These are phyloP conservation scores for Ceratocystis papillata DNA, from an alignment of 2,329 filamentous ascomycete species.

Conservation along the genomic window DNA sequence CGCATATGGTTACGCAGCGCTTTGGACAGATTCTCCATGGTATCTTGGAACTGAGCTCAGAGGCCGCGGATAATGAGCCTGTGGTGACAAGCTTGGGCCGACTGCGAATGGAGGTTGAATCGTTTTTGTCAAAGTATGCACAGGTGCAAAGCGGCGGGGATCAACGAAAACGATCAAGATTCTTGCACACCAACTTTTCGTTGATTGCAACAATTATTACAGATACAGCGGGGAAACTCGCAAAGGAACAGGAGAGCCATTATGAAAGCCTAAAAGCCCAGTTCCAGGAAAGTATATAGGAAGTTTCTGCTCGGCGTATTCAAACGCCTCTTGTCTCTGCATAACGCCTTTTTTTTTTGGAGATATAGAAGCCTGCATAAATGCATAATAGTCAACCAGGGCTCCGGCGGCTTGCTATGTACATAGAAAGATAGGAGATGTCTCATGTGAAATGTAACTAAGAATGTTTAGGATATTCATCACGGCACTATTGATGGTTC, in stretches of 20 bases:
- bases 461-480: not conserved
- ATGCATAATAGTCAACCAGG: constrained; percentile 6
- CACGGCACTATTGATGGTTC: not conserved
- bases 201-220: constrained; percentile 87
- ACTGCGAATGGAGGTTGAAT: constrained; percentile 70
- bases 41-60: constrained; percentile 70
- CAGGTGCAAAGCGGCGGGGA: constrained; percentile 56
- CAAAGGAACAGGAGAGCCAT: constrained; percentile 61
- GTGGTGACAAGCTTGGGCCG: constrained; percentile 70
- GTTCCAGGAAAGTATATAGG: constrained; percentile 39
- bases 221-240: constrained; percentile 61
- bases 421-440: not conserved
- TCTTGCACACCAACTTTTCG: constrained; percentile 93
- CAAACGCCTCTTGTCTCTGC: not conserved
- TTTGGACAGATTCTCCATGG: constrained; percentile 88
- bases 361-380: not conserved
- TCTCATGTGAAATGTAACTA: not conserved
- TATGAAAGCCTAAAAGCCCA: constrained; percentile 57
- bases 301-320: not conserved
- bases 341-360: not conserved
- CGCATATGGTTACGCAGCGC: constrained; percentile 85
- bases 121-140: constrained; percentile 67
- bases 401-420: not conserved
- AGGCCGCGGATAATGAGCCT: constrained; percentile 88
- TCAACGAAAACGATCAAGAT: constrained; percentile 69